phyloP scores from a whole-genome alignment of 768 basidiomycete species.

The Russula vinacea region DNA sequence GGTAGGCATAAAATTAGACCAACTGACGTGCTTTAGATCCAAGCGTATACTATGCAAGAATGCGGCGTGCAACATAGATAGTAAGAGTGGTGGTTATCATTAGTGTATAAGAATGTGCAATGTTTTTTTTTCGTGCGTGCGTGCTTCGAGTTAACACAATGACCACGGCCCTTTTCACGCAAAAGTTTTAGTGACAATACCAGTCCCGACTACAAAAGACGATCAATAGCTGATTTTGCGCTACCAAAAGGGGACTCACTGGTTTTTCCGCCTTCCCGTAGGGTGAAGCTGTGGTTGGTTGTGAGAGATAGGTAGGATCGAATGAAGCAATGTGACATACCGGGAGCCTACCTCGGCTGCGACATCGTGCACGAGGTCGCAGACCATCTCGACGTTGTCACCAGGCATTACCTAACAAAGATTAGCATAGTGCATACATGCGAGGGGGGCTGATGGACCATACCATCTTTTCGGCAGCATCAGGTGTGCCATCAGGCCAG shows the following conservation, averaged over 20 bases:
- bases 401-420: slow-evolving; percentile 83
- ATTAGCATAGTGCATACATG: slow-evolving; percentile 15
- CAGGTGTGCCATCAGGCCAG: slow-evolving; percentile 82
- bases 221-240: slow-evolving; percentile 4
- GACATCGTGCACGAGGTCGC: slow-evolving; percentile 77
- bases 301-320: slow-evolving; percentile 15
- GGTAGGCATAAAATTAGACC: neutral
- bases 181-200: slow-evolving; percentile 85
- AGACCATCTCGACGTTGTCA: slow-evolving; percentile 93
- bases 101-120: slow-evolving; percentile 11
- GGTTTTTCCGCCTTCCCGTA: slow-evolving; percentile 93
- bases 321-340: slow-evolving; percentile 33
- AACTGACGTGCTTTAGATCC: slow-evolving; percentile 16
- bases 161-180: slow-evolving; percentile 37
- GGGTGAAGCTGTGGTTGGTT: slow-evolving; percentile 58
- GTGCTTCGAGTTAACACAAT: neutral
- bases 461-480: slow-evolving; percentile 86
- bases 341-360: slow-evolving; percentile 86
- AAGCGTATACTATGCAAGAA: slow-evolving; percentile 12
- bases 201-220: slow-evolving; percentile 72
- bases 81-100: slow-evolving; percentile 19
- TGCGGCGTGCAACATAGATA: slow-evolving; percentile 6
- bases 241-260: slow-evolving; percentile 47
- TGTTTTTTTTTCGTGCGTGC: neutral
- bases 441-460: slow-evolving; percentile 21